Conservation (phyloP, 2,329 filamentous ascomycete genomes). For the Neofusicoccum kwambonambiense region DNA sequence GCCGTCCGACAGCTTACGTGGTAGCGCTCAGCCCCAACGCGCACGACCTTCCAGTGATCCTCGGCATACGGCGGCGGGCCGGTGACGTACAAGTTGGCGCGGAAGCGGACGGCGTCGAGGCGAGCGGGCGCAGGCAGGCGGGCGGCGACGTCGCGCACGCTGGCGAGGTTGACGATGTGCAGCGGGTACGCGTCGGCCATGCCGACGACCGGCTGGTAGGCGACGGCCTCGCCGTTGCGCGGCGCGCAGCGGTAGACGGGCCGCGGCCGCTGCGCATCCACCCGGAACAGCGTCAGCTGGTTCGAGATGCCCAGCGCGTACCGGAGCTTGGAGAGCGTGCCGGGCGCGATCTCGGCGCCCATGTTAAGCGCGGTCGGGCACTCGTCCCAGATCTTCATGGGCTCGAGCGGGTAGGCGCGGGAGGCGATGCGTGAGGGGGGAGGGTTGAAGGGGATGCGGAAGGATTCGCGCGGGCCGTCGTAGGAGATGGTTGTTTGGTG, state of each 20-base stretch:
- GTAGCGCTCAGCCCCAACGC: constrained; percentile 49
- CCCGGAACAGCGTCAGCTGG: constrained; percentile 66
- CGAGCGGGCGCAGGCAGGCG: constrained; percentile 54
- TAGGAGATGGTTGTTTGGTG: constrained; percentile 31
- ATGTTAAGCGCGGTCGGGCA: constrained; percentile 49
- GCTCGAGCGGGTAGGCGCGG: constrained; percentile 58
- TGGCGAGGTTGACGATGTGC: constrained; percentile 65
- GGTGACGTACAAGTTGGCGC: constrained; percentile 70
- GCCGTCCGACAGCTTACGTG: constrained; percentile 64
- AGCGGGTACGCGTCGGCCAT: constrained; percentile 75
- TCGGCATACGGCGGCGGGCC: constrained; percentile 66
- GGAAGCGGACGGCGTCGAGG: constrained; percentile 64
- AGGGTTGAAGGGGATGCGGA: constrained; percentile 66
- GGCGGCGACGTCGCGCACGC: constrained; percentile 60
- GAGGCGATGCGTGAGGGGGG: constrained; percentile 56
- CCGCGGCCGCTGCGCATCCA: constrained; percentile 58
- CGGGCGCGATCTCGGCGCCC: constrained; percentile 45
- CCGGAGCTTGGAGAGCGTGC: constrained; percentile 62
- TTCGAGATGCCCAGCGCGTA: constrained; percentile 67
- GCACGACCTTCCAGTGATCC: constrained; percentile 65
- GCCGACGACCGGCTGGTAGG: constrained; percentile 64
- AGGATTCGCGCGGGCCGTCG: constrained; percentile 58
- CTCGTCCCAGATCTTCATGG: constrained; percentile 67
- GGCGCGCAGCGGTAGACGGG: constrained; percentile 63
- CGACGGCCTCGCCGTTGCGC: constrained; percentile 51